Conservation (phyloP, 2,329 filamentous ascomycete genomes). For the Parascedosporium putredinis region DNA sequence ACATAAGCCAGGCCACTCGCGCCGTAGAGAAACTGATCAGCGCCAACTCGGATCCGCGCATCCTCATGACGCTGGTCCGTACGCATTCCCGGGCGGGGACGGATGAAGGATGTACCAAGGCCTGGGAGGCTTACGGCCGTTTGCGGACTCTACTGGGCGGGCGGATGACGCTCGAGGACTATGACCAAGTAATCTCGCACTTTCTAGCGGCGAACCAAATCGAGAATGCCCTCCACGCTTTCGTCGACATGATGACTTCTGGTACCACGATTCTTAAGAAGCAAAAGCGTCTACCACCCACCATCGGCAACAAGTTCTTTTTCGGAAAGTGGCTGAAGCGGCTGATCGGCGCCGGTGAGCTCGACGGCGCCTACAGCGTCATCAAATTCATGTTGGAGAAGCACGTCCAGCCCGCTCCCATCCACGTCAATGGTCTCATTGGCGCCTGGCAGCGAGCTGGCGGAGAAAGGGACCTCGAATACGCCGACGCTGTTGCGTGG, state of each 20-base stretch:
- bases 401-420: conserved; percentile 56
- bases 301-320: conserved; percentile 64
- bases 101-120: conserved; percentile 37
- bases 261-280: conserved; percentile 38
- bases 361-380: conserved; percentile 62
- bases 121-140: conserved; percentile 57
- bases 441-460: conserved; percentile 65
- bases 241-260: conserved; percentile 81
- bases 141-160: conserved; percentile 51
- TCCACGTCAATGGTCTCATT: conserved; percentile 74
- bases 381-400: conserved; percentile 64
- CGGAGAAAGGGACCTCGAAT: conserved; percentile 39
- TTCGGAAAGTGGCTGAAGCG: conserved; percentile 83
- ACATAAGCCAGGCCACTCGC: conserved; percentile 48
- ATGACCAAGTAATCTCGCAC: conserved; percentile 61
- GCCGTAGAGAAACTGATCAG: conserved; percentile 44
- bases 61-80: conserved; percentile 59
- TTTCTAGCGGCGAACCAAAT: conserved; percentile 58
- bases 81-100: conserved; percentile 47
- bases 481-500: conserved; percentile 63
- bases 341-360: conserved; percentile 61
- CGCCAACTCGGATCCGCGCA: conserved; percentile 38
- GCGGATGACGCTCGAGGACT: conserved; percentile 60
- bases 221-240: conserved; percentile 61
- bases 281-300: conserved; percentile 31